Percentiles rank a stretch among this genome's conserved stretches.
phyloP scores from a whole-genome alignment of 2,329 filamentous ascomycete genomes.

The Bipolaris bicolor region DNA sequence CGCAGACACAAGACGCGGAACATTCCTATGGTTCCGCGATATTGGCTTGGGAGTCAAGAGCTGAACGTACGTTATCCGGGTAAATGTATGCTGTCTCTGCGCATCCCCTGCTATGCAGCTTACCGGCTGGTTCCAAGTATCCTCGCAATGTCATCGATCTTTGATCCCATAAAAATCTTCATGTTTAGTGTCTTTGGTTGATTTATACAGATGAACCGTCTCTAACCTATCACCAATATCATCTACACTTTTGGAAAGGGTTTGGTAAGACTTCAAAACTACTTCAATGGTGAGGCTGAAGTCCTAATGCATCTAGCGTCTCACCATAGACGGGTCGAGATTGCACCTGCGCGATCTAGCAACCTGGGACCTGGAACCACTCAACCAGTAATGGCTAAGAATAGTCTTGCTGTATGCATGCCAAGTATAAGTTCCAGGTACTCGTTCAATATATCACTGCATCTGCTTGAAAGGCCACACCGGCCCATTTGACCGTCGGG shows the following conservation, averaged over 20 bases:
- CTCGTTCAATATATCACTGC: conserved; percentile 14
- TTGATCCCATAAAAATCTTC: not conserved
- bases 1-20: not conserved
- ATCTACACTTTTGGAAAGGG: not conserved
- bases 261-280: not conserved
- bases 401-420: conserved; percentile 8
- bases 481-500: conserved; percentile 6
- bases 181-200: not conserved
- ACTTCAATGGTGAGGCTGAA: conserved; percentile 29
- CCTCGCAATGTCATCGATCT: not conserved
- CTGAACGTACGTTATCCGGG: conserved; percentile 34
- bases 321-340: conserved; percentile 31
- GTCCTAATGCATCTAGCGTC: conserved; percentile 18
- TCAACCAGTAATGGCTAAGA: conserved; percentile 12
- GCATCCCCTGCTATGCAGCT: conserved; percentile 16
- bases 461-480: conserved; percentile 1
- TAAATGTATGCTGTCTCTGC: conserved; percentile 28
- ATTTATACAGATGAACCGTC: not conserved
- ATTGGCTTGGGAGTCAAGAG: not conserved
- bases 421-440: not conserved
- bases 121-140: conserved; percentile 13
- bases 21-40: not conserved
- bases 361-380: conserved; percentile 16
- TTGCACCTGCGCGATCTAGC: conserved; percentile 16
- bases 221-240: not conserved